Percentiles rank a stretch among this genome's conserved stretches.
Evolutionary conservation across 495 filamentous ascomycete species (phyloP).

Genomic region (Xeromyces bisporus): DNA sequence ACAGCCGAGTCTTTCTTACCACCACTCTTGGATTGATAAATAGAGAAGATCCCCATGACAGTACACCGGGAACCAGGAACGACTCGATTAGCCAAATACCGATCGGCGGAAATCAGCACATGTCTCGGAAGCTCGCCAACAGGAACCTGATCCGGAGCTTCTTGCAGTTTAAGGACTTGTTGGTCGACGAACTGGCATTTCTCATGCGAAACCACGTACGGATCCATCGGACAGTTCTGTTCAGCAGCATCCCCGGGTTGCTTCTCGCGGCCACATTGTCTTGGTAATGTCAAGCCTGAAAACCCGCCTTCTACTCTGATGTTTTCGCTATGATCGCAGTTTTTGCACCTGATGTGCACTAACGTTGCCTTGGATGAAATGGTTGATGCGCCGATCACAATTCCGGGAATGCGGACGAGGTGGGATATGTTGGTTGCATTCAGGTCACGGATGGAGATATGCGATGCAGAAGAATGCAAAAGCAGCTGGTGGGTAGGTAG

Average conservation of each 20-base stretch:
- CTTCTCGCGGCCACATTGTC: conserved; percentile 49
- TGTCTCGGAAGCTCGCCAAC: conserved; percentile 93
- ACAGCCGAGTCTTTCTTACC: conserved; percentile 75
- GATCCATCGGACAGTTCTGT: conserved; percentile 75
- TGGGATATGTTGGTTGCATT: conserved; percentile 86
- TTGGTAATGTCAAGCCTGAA: conserved; percentile 64
- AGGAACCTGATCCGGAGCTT: conserved; percentile 94
- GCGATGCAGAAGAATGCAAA: conserved; percentile 76
- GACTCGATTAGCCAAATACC: conserved; percentile 89
- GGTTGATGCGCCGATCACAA: conserved; percentile 93
- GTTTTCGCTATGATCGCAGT: conserved; percentile 57
- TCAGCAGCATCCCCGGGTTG: conserved; percentile 39
- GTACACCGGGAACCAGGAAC: conserved; percentile 92
- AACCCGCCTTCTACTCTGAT: conserved; percentile 70
- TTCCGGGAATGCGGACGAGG: conserved; percentile 90
- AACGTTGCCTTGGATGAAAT: conserved; percentile 88
- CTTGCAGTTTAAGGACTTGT: conserved; percentile 94
- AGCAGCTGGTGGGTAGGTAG: conserved; percentile 87
- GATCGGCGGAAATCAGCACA: conserved; percentile 84
- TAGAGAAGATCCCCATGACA: conserved; percentile 93
- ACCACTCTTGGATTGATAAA: conserved; percentile 79
- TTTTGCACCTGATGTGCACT: conserved; percentile 76
- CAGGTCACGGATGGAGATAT: conserved; percentile 85
- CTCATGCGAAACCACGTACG: conserved; percentile 90
- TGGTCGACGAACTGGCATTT: conserved; percentile 93